phyloP scores from a whole-genome alignment of 106 monocot genomes.

The Triglochin maritima region DNA sequence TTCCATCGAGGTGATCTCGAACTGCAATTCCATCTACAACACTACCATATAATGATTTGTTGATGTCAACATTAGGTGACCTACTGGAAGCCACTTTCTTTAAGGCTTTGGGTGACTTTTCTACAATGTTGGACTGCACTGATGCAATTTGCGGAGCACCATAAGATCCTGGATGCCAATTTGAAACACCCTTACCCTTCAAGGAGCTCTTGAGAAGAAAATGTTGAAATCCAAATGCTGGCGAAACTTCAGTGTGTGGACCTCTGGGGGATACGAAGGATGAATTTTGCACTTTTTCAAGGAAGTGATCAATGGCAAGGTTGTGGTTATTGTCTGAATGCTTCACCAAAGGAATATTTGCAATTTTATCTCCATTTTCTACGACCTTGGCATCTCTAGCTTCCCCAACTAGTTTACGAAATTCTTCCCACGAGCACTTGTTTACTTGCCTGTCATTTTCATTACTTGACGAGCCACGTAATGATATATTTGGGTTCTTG shows the following conservation, averaged over 20 bases:
- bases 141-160: neutral
- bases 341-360: constrained; percentile 3
- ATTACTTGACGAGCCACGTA: constrained; percentile 24
- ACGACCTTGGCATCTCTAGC: constrained; percentile 8
- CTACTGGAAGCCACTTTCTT: constrained; percentile 9
- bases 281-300: constrained; percentile 14
- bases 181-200: constrained; percentile 54
- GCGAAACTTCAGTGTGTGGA: constrained; percentile 25
- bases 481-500: constrained; percentile 14
- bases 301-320: constrained; percentile 1
- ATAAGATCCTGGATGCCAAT: constrained; percentile 17
- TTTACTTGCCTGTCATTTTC: constrained; percentile 23
- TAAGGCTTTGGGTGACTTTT: constrained; percentile 7
- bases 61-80: constrained; percentile 12
- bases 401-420: constrained; percentile 25
- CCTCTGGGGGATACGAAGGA: constrained; percentile 1
- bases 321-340: neutral
- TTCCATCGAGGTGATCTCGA: constrained; percentile 11
- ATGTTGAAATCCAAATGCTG: constrained; percentile 37
- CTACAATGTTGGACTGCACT: constrained; percentile 7
- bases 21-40: neutral
- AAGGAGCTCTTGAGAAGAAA: constrained; percentile 24
- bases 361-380: neutral
- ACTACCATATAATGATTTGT: constrained; percentile 15
- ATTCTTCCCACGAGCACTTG: constrained; percentile 46